phyloP scores from a whole-genome alignment of 169 alveolate species.

The Cryptosporidium sp. region DNA sequence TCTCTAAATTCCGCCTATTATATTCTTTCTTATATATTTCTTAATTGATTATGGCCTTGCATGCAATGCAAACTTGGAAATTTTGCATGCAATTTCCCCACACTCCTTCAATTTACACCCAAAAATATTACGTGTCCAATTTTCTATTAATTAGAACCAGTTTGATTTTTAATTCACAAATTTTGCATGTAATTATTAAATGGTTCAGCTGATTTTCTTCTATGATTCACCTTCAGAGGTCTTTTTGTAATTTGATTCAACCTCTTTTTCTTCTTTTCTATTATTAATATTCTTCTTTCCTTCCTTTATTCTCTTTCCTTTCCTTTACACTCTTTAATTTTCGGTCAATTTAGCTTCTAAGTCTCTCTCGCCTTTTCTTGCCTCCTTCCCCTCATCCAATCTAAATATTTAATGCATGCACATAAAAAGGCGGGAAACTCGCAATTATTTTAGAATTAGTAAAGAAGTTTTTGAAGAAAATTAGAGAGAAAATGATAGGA shows the following conservation, averaged over 20 bases:
- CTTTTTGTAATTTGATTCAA: no score
- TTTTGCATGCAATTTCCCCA: slow-evolving; percentile 11
- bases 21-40: neutral
- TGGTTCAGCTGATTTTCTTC: neutral
- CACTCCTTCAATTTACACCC: slow-evolving; percentile 4
- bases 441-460: neutral
- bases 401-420: slow-evolving; percentile 36
- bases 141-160: neutral
- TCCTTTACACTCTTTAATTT: neutral
- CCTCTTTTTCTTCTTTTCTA: no score
- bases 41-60: neutral
- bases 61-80: neutral
- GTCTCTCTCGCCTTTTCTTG: neutral
- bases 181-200: neutral
- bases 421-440: neutral
- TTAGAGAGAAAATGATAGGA: neutral
- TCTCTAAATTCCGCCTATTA: neutral
- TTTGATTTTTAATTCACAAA: neutral
- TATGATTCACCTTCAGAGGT: neutral
- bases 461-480: neutral
- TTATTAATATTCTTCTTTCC: no score
- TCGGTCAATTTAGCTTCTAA: neutral
- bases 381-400: slow-evolving; percentile 36
- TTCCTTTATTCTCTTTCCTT: neutral
- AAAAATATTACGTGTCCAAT: neutral